Evolutionary conservation across 768 basidiomycete species (phyloP), one percentile per base, ranked within the genome.

Genomic region (Termitomyces sp.): DNA sequence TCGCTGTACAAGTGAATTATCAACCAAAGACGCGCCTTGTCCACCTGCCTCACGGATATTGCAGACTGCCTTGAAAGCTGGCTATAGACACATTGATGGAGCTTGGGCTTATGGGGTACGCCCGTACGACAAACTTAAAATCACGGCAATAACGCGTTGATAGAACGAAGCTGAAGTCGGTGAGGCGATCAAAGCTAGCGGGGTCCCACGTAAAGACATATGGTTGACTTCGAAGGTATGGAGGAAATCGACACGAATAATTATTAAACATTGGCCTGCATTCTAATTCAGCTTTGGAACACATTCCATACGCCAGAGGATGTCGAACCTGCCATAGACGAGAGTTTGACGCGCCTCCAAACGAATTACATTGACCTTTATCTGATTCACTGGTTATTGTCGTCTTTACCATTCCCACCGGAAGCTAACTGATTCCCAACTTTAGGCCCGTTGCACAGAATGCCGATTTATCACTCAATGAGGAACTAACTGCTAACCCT

Each of bases 71-170:
- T 66, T 90, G 53, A 72, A 76, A 25, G 72, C 80, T 6, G 87
- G 88, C 0, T 90, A 90, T 62, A 76, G 82, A 58, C 88, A 89
- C 64, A 86, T 90, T 44, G 88, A 89, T 61, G 87, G 81, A 17
- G 88, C 87, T 40, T 90, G 86, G 86, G 75, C 77, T 44, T 90
- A 90, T 62, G 66, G 77, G 41, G 86, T 85, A 58, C 7, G 80
- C 69, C 34, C 27, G 35, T 11, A 43, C 16, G 31, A n/a, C 14
- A 17, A 32, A 37, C 55, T 19, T 41, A 14, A 9, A 40, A 21
- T n/a, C n/a, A 34, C 34, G 59, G 23, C 41, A 32, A 59, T n/a
- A 53, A 38, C 49, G 42, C 12, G 27, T n/a, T 52, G 83, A 32
- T 31, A 61, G 85, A 90, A 89, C 52, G 87, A 90, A 68, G 80